Evolutionary conservation across 2,329 filamentous ascomycete species (phyloP), one percentile per base, ranked within the genome.

Genomic region (Periconia macrospinosa): DNA sequence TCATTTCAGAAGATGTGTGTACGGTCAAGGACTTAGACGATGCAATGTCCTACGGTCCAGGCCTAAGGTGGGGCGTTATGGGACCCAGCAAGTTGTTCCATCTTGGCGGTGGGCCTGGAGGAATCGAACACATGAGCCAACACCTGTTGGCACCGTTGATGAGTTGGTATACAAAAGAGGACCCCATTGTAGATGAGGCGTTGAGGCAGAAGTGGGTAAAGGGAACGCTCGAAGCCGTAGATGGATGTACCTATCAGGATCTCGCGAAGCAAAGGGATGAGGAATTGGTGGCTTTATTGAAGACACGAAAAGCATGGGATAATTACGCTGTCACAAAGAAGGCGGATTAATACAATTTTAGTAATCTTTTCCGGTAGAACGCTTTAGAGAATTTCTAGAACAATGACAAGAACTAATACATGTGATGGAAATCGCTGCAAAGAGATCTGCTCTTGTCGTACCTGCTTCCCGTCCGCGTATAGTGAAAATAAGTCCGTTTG

Each of bases 1-100:
- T 63, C 30, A 23, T 61, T 14, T 47, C 55, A 37, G 51, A 54
- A 18, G 54, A 59, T 15, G 54, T 57, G 8, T 59, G 55, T 52
- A 56, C 41, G 41, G 53, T 61, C 17, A 43, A 50, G 1, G 59
- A 63, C 14, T 54, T 63, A 8, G 60, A 63, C 41, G 55, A 58
- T 11, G 60, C 60, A 3, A 57, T 63, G 55, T 41, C 53, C 17
- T 58, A 54, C 23, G 60, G 60, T 0, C 58, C 57, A 1, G 60
- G 60, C 1, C 30, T 63, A 15, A 41, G 60, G 42, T 63, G 60
- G 60, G 60, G 58, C 1, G 44, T 63, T 17, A 61, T 61, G 58
- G 60, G 60, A 0, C 60, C 60, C 1, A 59, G 54, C 19, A 47
- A 35, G 11, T 48, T 60, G 6, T 52, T 61, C 33, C 58, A 61